Base-by-base conservation (phyloP, 129 eudicot genomes). In the Flaveria bidentis region DNA sequence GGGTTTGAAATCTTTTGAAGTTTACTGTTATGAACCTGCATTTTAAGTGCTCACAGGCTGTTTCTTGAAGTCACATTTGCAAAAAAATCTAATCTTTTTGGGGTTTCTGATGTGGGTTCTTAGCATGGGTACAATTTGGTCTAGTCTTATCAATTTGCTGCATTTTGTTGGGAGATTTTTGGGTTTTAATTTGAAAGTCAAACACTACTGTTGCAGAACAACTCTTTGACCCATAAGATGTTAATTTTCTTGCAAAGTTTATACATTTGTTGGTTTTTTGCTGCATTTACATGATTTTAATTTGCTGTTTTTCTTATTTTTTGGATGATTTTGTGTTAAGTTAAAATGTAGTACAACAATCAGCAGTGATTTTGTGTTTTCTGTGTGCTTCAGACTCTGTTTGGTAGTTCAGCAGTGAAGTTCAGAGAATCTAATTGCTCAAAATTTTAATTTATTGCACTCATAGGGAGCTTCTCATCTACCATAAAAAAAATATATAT, bases 321-420 rank as follows among this genome's bases (percentile, higher is more conserved):
- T 51, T 44, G 18, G 49, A 13, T 61, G 5, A 20, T 23, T 76
- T 5, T 16, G 15, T 1, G 4, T n/a, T 39, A 57, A 44, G 9
- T 3, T 1, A 23, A 20, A 42, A 23, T 9, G 58, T 61, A 23
- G n/a, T 61, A 23, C 17, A 6, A 2, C 18, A 15, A 14, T 45
- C 1, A 8, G 49, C 13, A 44, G 6, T 60, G 30, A n/a, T 26
- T 51, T 41, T 69, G 69, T 39, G 74, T 42, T 61, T n/a, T 78
- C 44, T 78, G 82, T 72, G 17, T 67, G 25, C 46, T 80, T 73
- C 79, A 80, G 74, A 53, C 68, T 50, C 45, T 73, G 79, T 55
- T 73, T 73, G 69, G 68, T 77, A 80, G 74, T 46, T 36, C 6
- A 5, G 41, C 41, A 36, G 41, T 36, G 41, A 36, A 36, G 41